These are phyloP conservation scores for Nepenthes gracilis DNA, from an alignment of 148 eudicot genomes.

Conservation along the genomic window DNA sequence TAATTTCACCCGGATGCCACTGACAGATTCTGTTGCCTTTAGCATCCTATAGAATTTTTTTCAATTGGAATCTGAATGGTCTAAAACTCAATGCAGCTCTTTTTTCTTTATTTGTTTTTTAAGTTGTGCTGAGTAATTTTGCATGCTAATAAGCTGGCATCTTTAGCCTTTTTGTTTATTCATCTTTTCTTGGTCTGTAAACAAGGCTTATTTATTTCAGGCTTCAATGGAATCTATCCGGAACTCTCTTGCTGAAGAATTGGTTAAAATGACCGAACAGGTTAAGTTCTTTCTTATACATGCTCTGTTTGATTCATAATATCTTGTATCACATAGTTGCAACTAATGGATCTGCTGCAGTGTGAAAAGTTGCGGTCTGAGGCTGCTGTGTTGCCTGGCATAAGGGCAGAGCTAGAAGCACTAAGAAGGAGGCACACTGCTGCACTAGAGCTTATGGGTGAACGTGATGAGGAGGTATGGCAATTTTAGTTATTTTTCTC, in stretches of 20 bases:
- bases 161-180: neutral
- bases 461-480: constrained; percentile 96
- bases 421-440: constrained; percentile 87
- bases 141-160: neutral
- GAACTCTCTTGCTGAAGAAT: constrained; percentile 94
- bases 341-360: constrained; percentile 24
- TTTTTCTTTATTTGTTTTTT: too few relatives aligned
- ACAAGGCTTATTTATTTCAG: constrained; percentile 21
- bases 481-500: constrained; percentile 1
- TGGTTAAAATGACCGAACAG: constrained; percentile 92
- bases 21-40: neutral
- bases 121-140: too few relatives aligned
- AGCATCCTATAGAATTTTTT: too few relatives aligned
- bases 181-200: neutral
- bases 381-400: constrained; percentile 69
- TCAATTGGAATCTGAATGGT: too few relatives aligned
- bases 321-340: neutral
- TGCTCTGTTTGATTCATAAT: constrained; percentile 3
- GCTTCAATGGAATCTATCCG: constrained; percentile 92
- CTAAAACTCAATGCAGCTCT: too few relatives aligned
- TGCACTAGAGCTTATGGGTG: constrained; percentile 97
- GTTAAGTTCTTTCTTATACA: constrained; percentile 19
- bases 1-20: too few relatives aligned
- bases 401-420: constrained; percentile 85
- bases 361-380: constrained; percentile 83